phyloP scores from a whole-genome alignment of 2,329 filamentous ascomycete genomes.

The Ramularia collo-cygni region DNA sequence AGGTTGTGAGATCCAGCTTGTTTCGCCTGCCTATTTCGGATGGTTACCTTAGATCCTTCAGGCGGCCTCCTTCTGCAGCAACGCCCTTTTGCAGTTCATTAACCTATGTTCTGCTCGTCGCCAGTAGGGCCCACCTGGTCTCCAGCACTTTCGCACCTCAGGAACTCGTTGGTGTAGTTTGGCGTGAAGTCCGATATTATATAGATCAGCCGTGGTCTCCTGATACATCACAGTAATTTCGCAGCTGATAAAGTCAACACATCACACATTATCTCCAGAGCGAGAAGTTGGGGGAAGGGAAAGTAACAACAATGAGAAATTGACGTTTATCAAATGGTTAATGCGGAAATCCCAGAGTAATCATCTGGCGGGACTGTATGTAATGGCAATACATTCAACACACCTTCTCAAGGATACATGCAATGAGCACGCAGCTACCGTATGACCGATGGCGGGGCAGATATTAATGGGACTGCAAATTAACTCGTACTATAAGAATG shows the following conservation, averaged over 20 bases:
- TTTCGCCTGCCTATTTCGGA: background rate
- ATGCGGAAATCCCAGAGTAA: no score
- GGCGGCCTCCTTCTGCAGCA: slow-evolving; percentile 52
- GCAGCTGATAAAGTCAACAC: slow-evolving; percentile 40
- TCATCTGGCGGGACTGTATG: no score
- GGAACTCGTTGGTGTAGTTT: slow-evolving; percentile 66
- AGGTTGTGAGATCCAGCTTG: background rate
- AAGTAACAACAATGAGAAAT: no score
- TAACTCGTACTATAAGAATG: no score
- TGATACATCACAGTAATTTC: slow-evolving; percentile 37
- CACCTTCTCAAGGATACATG: no score
- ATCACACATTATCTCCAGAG: slow-evolving; percentile 23
- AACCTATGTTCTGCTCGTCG: slow-evolving; percentile 68
- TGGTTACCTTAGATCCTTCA: slow-evolving; percentile 4
- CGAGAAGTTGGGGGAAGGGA: slow-evolving; percentile 28
- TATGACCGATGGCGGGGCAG: no score
- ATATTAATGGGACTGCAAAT: no score
- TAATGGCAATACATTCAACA: no score
- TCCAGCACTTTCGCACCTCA: slow-evolving; percentile 57
- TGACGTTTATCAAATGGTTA: no score
- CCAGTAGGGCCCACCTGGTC: slow-evolving; percentile 62
- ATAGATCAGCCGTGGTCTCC: no score
- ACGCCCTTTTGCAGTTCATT: slow-evolving; percentile 59
- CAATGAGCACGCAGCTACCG: no score
- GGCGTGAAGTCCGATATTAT: slow-evolving; percentile 48